phyloP scores from a whole-genome alignment of 1,284 basidiomycete genomes.

The Polyporus tsugae region DNA sequence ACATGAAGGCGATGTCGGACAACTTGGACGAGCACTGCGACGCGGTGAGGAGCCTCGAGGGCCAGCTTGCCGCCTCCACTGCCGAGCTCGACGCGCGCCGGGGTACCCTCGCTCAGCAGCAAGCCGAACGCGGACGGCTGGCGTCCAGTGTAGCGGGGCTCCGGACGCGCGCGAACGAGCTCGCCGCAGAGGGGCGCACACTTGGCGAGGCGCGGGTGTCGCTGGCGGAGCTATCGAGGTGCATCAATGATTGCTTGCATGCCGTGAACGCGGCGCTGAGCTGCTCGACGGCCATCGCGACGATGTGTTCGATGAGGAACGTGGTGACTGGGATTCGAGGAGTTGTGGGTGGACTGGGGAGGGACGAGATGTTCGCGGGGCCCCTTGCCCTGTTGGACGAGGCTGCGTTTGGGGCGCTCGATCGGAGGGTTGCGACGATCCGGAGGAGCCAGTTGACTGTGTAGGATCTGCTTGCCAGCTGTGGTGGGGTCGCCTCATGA shows the following conservation, averaged over 20 bases:
- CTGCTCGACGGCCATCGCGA: conserved; percentile 20
- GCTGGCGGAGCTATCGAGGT: conserved; percentile 18
- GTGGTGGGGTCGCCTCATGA: too few species aligned
- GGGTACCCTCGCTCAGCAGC: conserved; percentile 12
- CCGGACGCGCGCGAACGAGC: not conserved
- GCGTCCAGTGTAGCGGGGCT: not conserved
- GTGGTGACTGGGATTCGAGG: conserved; percentile 18
- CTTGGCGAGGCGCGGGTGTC: conserved; percentile 1
- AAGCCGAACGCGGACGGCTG: not conserved
- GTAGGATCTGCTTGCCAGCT: too few species aligned
- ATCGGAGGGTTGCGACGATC: conserved; percentile 9
- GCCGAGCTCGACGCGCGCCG: conserved; percentile 10
- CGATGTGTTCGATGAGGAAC: conserved; percentile 20
- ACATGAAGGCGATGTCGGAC: not conserved
- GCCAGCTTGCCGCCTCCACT: conserved; percentile 14
- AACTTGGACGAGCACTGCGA: not conserved
- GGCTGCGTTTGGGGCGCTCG: conserved; percentile 10
- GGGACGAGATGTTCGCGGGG: conserved; percentile 22
- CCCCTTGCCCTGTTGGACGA: conserved; percentile 21
- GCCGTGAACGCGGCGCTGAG: conserved; percentile 20
- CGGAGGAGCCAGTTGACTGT: conserved; percentile 8
- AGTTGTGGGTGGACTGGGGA: conserved; percentile 12
- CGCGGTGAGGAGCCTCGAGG: not conserved
- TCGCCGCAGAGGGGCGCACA: conserved; percentile 6
- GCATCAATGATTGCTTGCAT: conserved; percentile 23